These are phyloP conservation scores for Eucalyptus virginea DNA, from an alignment of 345 rosid genomes.

Conservation along the genomic window DNA sequence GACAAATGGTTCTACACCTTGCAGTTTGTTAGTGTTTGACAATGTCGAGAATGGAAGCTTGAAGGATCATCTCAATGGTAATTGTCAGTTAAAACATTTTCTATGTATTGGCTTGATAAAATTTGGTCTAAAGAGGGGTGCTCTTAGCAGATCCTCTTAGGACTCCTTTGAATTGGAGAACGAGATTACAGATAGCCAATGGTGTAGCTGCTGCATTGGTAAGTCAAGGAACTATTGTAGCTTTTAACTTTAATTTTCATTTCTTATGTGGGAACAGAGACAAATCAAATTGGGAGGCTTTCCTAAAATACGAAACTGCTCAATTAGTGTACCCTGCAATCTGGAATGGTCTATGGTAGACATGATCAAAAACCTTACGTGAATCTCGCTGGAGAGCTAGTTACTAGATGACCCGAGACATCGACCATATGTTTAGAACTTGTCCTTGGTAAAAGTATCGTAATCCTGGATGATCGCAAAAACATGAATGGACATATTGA, in stretches of 20 bases:
- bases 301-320: neutral
- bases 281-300: neutral
- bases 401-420: neutral
- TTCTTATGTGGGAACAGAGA: neutral
- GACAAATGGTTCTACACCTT: neutral
- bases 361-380: neutral
- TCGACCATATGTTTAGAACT: neutral
- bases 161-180: conserved; percentile 89
- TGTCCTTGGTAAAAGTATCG: neutral
- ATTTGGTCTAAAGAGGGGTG: neutral
- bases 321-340: neutral
- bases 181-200: conserved; percentile 63
- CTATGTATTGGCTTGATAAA: neutral
- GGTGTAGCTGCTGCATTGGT: conserved; percentile 98
- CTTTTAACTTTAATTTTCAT: neutral
- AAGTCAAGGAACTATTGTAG: conserved; percentile 4
- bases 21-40: conserved; percentile 76
- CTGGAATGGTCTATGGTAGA: neutral
- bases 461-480: neutral
- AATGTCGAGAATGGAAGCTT: conserved; percentile 82
- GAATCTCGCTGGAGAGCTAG: neutral
- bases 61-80: conserved; percentile 87
- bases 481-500: neutral
- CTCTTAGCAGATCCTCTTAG: conserved; percentile 72
- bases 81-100: neutral